A percentile compares a stretch with the other conserved stretches of the same genome.
These are phyloP conservation scores for Amyloporia xantha DNA, from an alignment of 768 basidiomycete species.

Conservation along the genomic window DNA sequence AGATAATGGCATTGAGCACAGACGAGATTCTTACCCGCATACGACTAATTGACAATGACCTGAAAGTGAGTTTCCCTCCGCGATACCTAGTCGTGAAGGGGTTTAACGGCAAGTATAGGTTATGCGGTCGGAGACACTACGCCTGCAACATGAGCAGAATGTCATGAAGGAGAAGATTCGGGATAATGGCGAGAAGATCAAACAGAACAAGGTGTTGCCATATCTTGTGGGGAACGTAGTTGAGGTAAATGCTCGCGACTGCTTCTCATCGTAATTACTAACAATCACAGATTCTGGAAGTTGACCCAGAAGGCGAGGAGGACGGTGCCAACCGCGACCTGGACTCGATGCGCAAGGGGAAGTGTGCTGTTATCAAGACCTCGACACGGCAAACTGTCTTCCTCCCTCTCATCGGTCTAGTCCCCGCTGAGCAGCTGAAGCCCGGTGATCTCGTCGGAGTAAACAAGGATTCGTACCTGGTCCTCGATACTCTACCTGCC, in stretches of 20 bases:
- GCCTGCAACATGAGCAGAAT: conserved; percentile 89
- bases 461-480: conserved; percentile 98
- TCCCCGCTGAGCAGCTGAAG: conserved; percentile 83
- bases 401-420: conserved; percentile 95
- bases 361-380: conserved; percentile 98
- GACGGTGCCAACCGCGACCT: conserved; percentile 95
- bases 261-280: not conserved
- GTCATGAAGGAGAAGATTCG: conserved; percentile 99
- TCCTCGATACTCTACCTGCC: conserved; percentile 90
- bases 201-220: conserved; percentile 98
- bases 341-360: conserved; percentile 93
- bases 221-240: conserved; percentile 98
- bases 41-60: conserved; percentile 93
- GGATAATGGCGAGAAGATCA: conserved; percentile 97
- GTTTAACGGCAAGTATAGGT: conserved; percentile 48
- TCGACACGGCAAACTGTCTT: conserved; percentile 98
- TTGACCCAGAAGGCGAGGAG: conserved; percentile 89
- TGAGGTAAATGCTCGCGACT: conserved; percentile 53
- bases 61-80: conserved; percentile 59
- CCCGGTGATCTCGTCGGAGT: conserved; percentile 96
- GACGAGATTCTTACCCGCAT: conserved; percentile 89
- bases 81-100: not conserved
- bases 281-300: conserved; percentile 74
- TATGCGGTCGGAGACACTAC: conserved; percentile 90
- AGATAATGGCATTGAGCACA: conserved; percentile 67